Evolutionary conservation across 2,329 filamentous ascomycete species (phyloP).

Genomic region (Zasmidium cellare): DNA sequence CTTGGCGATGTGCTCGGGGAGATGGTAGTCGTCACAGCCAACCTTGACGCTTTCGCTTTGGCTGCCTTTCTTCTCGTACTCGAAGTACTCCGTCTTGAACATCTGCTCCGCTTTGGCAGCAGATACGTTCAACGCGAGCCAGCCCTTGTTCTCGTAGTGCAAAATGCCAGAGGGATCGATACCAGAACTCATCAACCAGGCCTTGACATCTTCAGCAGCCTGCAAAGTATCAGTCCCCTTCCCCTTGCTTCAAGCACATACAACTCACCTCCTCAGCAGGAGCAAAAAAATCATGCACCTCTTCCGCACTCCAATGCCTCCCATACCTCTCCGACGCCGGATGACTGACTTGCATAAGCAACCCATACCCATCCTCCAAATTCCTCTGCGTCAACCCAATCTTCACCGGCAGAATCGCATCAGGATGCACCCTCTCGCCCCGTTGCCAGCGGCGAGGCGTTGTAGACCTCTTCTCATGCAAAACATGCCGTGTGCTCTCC

Average conservation of each 20-base stretch:
- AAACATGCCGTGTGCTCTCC: conserved; percentile 6
- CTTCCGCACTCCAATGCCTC: conserved; percentile 40
- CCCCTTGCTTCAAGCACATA: not conserved
- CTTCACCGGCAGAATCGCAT: conserved; percentile 31
- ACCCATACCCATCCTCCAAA: conserved; percentile 23
- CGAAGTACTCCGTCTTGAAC: conserved; percentile 40
- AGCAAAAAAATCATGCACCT: conserved; percentile 46
- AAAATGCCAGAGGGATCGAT: not conserved
- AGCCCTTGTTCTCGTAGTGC: conserved; percentile 23
- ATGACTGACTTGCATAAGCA: conserved; percentile 35
- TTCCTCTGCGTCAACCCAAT: conserved; percentile 26
- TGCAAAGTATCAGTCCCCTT: not conserved
- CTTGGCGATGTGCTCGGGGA: conserved; percentile 41
- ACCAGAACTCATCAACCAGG: not conserved
- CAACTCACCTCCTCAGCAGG: conserved; percentile 29
- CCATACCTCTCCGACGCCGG: conserved; percentile 34
- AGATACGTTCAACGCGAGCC: conserved; percentile 43
- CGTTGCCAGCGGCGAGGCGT: conserved; percentile 32
- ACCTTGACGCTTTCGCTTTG: conserved; percentile 33
- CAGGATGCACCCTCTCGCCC: conserved; percentile 34
- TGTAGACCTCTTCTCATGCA: conserved; percentile 18
- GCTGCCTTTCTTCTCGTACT: conserved; percentile 20
- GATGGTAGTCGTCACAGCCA: conserved; percentile 42
- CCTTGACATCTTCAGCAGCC: not conserved
- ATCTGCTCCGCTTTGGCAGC: conserved; percentile 39